Evolutionary conservation across 2,329 filamentous ascomycete species (phyloP).

Genomic region (Coniella lustricola): DNA sequence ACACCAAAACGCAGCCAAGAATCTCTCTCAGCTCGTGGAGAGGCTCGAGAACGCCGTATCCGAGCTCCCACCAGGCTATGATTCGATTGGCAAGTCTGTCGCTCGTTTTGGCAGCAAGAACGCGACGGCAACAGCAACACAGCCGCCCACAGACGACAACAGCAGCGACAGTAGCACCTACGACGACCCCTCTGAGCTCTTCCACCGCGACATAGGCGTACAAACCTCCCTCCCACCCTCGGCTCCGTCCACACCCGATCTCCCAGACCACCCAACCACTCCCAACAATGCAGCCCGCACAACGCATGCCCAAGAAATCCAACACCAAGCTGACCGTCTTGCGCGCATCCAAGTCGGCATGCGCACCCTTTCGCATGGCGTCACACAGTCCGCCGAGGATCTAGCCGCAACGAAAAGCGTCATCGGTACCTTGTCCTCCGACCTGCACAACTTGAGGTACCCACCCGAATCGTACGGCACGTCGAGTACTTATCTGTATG

Average conservation of each 20-base stretch:
- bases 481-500: constrained; percentile 35
- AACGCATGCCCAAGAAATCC: constrained; percentile 24
- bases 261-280: constrained; percentile 1
- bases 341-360: constrained; percentile 35
- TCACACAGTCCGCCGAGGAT: constrained; percentile 38
- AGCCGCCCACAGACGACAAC: constrained; percentile 12
- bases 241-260: constrained; percentile 22
- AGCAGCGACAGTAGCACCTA: constrained; percentile 38
- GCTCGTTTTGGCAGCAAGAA: constrained; percentile 8
- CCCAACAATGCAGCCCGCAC: too few species aligned
- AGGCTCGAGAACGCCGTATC: constrained; percentile 54
- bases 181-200: constrained; percentile 68
- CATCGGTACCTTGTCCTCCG: constrained; percentile 54
- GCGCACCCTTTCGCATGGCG: constrained; percentile 35
- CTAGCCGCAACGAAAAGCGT: constrained; percentile 44
- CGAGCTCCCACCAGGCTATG: constrained; percentile 41
- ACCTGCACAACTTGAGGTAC: constrained; percentile 56
- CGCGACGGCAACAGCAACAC: background rate
- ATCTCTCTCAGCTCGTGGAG: constrained; percentile 39
- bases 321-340: constrained; percentile 37
- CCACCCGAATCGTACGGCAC: constrained; percentile 30
- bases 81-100: constrained; percentile 19
- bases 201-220: constrained; percentile 72
- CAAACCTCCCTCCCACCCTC: constrained; percentile 58
- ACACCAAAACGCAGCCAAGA: constrained; percentile 38